These are phyloP conservation scores for Globisporangium splendens DNA, from an alignment of 352 stramenopile species.

Conservation along the genomic window DNA sequence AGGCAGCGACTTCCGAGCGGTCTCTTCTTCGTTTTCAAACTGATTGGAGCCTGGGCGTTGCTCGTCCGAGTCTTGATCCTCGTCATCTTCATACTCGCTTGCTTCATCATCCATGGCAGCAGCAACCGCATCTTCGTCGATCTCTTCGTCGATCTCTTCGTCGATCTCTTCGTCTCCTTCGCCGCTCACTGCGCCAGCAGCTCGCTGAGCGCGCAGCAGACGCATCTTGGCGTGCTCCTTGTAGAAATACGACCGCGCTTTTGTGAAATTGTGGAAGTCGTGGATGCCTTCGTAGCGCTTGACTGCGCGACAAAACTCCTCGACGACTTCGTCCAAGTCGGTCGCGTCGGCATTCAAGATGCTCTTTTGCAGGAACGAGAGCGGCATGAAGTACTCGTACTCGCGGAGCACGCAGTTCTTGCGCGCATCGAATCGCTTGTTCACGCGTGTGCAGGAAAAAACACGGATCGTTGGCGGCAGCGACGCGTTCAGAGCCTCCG, in stretches of 20 bases:
- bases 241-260: constrained; percentile 75
- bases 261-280: constrained; percentile 92
- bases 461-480: constrained; percentile 81
- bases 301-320: constrained; percentile 46
- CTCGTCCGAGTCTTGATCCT: constrained; percentile 18
- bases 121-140: constrained; percentile 10
- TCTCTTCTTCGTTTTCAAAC: constrained; percentile 33
- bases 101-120: constrained; percentile 17
- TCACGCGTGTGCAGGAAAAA: constrained; percentile 86
- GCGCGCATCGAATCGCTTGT: constrained; percentile 87
- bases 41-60: constrained; percentile 22
- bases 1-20: constrained; percentile 49
- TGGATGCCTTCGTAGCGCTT: constrained; percentile 82
- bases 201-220: constrained; percentile 7
- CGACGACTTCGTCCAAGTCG: constrained; percentile 36
- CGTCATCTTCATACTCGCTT: constrained; percentile 5
- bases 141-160: constrained; percentile 12
- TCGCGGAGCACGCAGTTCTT: constrained; percentile 85
- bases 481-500: constrained; percentile 68
- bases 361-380: constrained; percentile 65
- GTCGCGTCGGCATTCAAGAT: constrained; percentile 22
- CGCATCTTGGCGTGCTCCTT: constrained; percentile 50
- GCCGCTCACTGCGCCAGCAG: background rate
- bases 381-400: constrained; percentile 91
- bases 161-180: constrained; percentile 12